Base-by-base conservation (phyloP, 2,329 filamentous ascomycete species). In the Calonectria hongkongensis region DNA sequence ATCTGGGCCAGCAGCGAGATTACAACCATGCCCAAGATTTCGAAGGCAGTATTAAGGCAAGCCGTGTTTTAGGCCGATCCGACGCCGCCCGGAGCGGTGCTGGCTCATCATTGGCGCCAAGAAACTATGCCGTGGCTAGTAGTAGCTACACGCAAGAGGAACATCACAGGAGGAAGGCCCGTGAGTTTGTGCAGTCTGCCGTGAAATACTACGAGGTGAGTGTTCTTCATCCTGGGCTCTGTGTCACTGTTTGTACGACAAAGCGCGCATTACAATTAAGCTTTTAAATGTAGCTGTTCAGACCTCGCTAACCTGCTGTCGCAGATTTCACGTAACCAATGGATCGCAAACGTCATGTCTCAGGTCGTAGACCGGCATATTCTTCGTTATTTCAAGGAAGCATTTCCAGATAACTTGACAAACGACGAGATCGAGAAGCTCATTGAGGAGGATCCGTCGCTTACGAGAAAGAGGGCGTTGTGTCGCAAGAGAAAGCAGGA, bases 291-390 rank as follows among this genome's bases (percentile, higher is more conserved):
- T 6, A 33, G 5, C 9, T 9, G 5, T 9, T 33, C 5, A 6
- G 9, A 33, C 5, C 30, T 9, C 5, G 30, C 21, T 48, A 21
- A 48, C 13, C 25, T 48, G 13, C 13, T 13, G 25, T n/a, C 25
- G 13, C n/a, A 48, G 45, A 48, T 48, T 48, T 18, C 45, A 25
- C 45, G 45, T 48, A 13, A 10, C 45, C 45, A 48, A 48, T 48
- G 45, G 45, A 27, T 48, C 21, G 45, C 45, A 27, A 48, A 48
- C 9, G 45, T 27, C 45, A 48, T 48, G 45, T 48, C 21, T 48
- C 45, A 48, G 13, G 45, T 48, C 25, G 45, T 48, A 21, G 45
- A 48, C n/a, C n/a, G 45, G 45, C 45, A 48, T 48, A n/a, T 48
- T 21, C 21, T 48, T 48, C 45, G 45, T 48, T 21, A 21, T n/a